Conservation (phyloP, 192 early-diverging fungal genomes). For the Phycomyces blakesleeanus region DNA sequence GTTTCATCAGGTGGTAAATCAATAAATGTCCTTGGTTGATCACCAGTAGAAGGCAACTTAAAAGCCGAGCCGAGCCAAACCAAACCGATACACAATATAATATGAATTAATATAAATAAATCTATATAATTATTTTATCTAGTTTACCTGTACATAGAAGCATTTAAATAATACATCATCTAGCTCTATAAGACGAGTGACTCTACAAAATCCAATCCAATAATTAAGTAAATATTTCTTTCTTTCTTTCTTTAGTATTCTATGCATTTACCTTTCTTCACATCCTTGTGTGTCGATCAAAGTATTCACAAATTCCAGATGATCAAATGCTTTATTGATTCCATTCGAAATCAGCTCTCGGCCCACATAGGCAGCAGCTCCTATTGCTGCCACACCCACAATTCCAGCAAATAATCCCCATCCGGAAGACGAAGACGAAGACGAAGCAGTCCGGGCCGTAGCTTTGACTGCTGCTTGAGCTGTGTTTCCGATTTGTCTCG, state of each 20-base stretch:
- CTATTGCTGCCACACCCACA: slow-evolving; percentile 39
- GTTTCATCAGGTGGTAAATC: slow-evolving; percentile 22
- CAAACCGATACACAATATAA: no score
- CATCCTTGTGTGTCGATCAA: slow-evolving; percentile 39
- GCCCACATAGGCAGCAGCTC: slow-evolving; percentile 36
- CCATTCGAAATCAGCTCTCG: slow-evolving; percentile 32
- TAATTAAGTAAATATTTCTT: background rate
- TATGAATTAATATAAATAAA: no score
- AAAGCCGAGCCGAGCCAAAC: no score
- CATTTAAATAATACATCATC: slow-evolving; percentile 28
- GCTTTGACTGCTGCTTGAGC: slow-evolving; percentile 6
- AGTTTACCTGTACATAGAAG: slow-evolving; percentile 28
- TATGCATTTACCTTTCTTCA: slow-evolving; percentile 34
- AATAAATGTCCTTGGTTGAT: slow-evolving; percentile 26
- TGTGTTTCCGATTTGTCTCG: background rate
- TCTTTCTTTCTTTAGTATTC: background rate
- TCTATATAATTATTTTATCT: no score
- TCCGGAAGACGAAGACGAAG: slow-evolving; percentile 11
- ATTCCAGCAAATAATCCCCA: slow-evolving; percentile 46
- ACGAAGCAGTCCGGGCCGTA: background rate
- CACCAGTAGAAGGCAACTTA: background rate
- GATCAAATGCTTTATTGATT: slow-evolving; percentile 35
- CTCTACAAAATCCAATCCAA: slow-evolving; percentile 1
- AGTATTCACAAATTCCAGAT: slow-evolving; percentile 51
- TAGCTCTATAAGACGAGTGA: slow-evolving; percentile 19